These are phyloP conservation scores for Chamaenerion angustifolium DNA, from an alignment of 345 rosid species.

Conservation along the genomic window DNA sequence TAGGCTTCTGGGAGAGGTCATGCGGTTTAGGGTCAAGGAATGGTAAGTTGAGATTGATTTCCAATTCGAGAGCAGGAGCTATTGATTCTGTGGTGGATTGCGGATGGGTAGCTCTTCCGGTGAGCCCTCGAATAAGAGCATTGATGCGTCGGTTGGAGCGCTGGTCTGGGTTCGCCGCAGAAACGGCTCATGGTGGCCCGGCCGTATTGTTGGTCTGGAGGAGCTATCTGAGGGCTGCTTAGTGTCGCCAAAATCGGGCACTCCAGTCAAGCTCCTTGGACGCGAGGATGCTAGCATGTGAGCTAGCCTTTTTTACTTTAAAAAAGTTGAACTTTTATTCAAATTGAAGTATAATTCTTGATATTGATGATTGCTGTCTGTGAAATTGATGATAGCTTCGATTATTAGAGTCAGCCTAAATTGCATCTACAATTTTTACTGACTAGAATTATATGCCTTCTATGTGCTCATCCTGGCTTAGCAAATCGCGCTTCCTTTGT, in stretches of 20 bases:
- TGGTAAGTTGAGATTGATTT: constrained; percentile 3
- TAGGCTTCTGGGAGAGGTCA: constrained; percentile 1
- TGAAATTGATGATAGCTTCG: too few relatives aligned
- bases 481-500: too few relatives aligned
- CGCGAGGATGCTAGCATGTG: constrained; percentile 94
- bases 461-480: too few relatives aligned
- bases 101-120: constrained; percentile 57
- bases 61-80: too few relatives aligned
- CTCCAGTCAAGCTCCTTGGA: constrained; percentile 93
- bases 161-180: constrained; percentile 97
- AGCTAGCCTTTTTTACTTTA: constrained; percentile 16
- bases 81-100: constrained; percentile 8
- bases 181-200: constrained; percentile 99
- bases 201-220: constrained; percentile 61
- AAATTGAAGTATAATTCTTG: too few relatives aligned
- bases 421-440: too few relatives aligned
- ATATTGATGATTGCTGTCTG: too few relatives aligned
- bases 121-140: constrained; percentile 39
- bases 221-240: constrained; percentile 59
- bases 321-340: too few relatives aligned
- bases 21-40: constrained; percentile 2
- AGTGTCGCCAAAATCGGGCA: constrained; percentile 75
- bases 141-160: constrained; percentile 78
- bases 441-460: too few relatives aligned
- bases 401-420: too few relatives aligned